Conservation (phyloP, 805 yeast genomes). For the Pichia manshurica region DNA sequence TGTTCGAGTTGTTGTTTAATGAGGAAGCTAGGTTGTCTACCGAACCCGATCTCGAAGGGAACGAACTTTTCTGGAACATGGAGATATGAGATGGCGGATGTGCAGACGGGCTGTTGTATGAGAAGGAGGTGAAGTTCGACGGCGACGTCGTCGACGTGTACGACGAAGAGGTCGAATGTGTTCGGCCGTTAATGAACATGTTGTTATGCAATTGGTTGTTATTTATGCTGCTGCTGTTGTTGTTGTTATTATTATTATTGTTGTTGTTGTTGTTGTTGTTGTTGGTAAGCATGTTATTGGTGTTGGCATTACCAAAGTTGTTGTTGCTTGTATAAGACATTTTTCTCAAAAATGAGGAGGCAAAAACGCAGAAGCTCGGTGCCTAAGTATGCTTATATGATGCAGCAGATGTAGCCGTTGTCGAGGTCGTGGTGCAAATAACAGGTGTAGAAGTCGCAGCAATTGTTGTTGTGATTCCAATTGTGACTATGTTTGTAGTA, state of each 20-base stretch:
- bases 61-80: constrained; percentile 23
- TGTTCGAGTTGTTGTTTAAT: background rate
- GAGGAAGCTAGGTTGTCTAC: constrained; percentile 14
- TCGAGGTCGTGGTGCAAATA: no score
- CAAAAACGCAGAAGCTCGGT: no score
- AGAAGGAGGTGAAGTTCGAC: constrained; percentile 22
- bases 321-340: background rate
- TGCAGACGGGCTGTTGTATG: constrained; percentile 31
- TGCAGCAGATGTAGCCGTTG: no score
- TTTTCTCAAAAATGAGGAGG: no score
- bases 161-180: constrained; percentile 20
- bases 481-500: no score
- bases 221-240: background rate
- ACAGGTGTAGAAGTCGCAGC: no score
- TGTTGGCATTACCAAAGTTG: background rate
- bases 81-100: constrained; percentile 25
- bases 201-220: background rate
- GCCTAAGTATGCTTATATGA: no score
- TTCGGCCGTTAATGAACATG: constrained; percentile 2
- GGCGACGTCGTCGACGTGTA: constrained; percentile 27
- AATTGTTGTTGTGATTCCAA: no score
- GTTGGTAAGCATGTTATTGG: no score
- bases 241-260: background rate
- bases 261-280: background rate
- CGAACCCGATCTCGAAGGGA: constrained; percentile 25